Conservation (phyloP, 2,329 filamentous ascomycete species). For the Penicillium sp. region DNA sequence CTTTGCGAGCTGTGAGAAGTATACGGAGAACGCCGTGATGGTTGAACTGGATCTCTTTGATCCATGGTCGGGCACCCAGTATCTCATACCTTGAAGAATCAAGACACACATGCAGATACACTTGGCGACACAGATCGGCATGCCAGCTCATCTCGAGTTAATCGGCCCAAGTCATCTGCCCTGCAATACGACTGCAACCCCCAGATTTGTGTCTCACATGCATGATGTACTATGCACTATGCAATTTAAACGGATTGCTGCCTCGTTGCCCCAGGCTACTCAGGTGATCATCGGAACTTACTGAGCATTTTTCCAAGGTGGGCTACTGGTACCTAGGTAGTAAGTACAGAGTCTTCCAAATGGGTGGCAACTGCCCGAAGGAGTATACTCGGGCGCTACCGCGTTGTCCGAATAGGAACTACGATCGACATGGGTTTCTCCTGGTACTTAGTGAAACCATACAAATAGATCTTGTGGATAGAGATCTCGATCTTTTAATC, state of each 20-base stretch:
- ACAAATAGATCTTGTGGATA: conserved; percentile 5
- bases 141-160: neutral
- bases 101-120: neutral
- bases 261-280: neutral
- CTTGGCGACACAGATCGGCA: neutral
- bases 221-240: neutral
- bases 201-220: conserved; percentile 3
- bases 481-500: neutral
- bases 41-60: neutral
- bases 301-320: neutral
- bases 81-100: neutral
- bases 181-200: neutral
- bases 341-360: neutral
- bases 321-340: neutral
- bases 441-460: neutral
- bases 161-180: neutral
- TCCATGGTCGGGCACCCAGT: neutral
- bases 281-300: neutral
- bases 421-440: neutral
- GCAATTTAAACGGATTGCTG: neutral
- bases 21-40: neutral
- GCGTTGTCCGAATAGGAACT: neutral
- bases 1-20: neutral
- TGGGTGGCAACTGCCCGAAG: neutral
- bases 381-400: neutral